Conservation (phyloP, 495 filamentous ascomycete genomes). For the Physcia stellaris region DNA sequence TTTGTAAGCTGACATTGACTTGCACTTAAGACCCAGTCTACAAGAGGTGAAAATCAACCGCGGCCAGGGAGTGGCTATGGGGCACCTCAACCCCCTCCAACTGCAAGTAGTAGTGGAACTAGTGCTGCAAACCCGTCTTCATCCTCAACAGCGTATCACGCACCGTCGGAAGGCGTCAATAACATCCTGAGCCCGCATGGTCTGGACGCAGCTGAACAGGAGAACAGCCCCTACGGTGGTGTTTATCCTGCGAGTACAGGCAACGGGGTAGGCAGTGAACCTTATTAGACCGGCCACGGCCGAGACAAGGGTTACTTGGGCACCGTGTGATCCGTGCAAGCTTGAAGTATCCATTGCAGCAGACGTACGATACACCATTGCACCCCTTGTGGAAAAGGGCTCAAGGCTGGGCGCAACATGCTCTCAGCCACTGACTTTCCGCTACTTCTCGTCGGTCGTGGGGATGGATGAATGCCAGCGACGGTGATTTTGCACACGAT, state of each 20-base stretch:
- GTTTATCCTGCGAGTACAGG: conserved; percentile 44
- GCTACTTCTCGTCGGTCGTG: too few species aligned
- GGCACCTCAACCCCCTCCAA: conserved; percentile 17
- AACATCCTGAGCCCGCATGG: conserved; percentile 44
- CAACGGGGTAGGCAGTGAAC: conserved; percentile 49
- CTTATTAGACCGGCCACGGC: conserved; percentile 33
- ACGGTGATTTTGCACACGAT: too few species aligned
- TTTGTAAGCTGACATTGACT: conserved; percentile 6
- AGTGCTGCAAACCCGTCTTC: conserved; percentile 27
- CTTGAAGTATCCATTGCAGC: too few species aligned
- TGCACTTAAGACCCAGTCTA: conserved; percentile 53
- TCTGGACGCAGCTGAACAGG: conserved; percentile 45
- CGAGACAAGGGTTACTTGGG: too few species aligned
- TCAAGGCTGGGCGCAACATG: too few species aligned
- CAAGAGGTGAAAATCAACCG: conserved; percentile 57
- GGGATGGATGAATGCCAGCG: too few species aligned
- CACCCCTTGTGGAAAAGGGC: too few species aligned
- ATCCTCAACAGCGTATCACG: conserved; percentile 33
- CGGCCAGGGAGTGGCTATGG: conserved; percentile 58
- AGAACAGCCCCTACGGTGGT: conserved; percentile 40
- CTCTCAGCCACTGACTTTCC: too few species aligned
- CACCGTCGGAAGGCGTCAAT: conserved; percentile 41
- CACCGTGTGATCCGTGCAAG: too few species aligned
- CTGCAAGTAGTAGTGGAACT: conserved; percentile 32
- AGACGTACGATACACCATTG: too few species aligned